These are phyloP conservation scores for Iris macrosiphon DNA, from an alignment of 106 monocot species.

Conservation along the genomic window DNA sequence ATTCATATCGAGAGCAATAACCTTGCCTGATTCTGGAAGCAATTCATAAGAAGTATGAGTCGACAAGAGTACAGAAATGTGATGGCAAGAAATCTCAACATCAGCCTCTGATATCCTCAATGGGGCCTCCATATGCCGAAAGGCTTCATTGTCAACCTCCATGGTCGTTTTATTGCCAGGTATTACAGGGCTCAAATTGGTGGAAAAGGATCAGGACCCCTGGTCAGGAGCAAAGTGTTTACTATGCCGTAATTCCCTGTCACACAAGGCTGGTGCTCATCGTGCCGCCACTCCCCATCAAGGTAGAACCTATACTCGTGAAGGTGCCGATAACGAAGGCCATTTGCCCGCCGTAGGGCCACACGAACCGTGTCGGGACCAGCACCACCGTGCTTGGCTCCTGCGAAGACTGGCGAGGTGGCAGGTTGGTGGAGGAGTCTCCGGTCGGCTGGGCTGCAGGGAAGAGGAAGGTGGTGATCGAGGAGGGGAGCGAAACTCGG, in stretches of 20 bases:
- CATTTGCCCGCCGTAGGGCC: constrained; percentile 54
- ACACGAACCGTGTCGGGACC: constrained; percentile 44
- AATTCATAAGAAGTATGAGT: constrained; percentile 67
- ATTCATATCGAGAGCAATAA: constrained; percentile 86
- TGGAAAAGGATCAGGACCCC: constrained; percentile 44
- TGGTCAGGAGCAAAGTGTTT: constrained; percentile 56
- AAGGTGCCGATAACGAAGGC: constrained; percentile 49
- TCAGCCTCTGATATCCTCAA: constrained; percentile 47
- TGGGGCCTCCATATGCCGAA: constrained; percentile 34
- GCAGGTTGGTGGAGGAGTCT: no score
- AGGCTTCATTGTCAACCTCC: constrained; percentile 76
- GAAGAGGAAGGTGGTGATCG: no score
- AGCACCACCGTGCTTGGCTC: constrained; percentile 9
- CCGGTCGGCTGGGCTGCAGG: no score
- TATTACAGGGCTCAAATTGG: constrained; percentile 30
- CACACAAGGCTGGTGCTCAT: constrained; percentile 66
- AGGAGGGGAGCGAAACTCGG: no score
- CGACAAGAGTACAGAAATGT: constrained; percentile 51
- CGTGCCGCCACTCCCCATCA: constrained; percentile 91
- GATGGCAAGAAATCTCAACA: constrained; percentile 45
- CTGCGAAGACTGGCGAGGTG: no score
- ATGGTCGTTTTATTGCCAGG: constrained; percentile 42
- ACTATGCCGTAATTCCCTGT: constrained; percentile 67
- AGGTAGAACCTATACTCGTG: constrained; percentile 87
- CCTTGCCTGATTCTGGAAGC: constrained; percentile 92